Evolutionary conservation across 2,329 filamentous ascomycete genomes (phyloP), one percentile per base, ranked within the genome.

Genomic region (Juglanconis oblonga): DNA sequence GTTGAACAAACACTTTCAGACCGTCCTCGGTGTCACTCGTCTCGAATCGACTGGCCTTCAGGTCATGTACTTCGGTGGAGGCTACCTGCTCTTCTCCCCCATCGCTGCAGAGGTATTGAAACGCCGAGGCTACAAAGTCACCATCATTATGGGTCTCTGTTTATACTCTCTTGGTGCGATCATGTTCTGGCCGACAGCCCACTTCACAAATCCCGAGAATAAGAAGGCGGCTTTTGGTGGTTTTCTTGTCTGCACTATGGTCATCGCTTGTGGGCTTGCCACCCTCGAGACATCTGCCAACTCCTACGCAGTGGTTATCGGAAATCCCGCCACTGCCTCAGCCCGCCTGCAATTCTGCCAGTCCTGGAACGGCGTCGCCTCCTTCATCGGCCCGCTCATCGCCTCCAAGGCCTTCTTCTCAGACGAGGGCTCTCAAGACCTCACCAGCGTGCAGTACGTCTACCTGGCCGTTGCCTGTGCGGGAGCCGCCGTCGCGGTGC

Each of bases 1-100:
- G 44, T 45, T 45, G 44, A 81, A 81, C 72, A 75, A 76, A 62
- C 78, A 81, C 67, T 81, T 82, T 66, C 78, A 81, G 65, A 71
- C 68, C 42, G 72, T 74, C n/a, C 44, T 45, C n/a, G 44, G 44
- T 17, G 44, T 45, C 44, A 45, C 44, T 45, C 44, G 44, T 9
- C 44, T 45, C 17, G 44, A 45, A 29, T 45, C 44, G 14, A 45
- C 44, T 7, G 44, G 44, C 1, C 44, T 45, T 17, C 44, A 45
- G 14, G 44, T 45, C 14, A 45, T 45, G 44, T 45, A 45, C 44
- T 45, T 45, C 17, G 44, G 44, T 17, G 44, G 44, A 29, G 44
- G 44, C 17, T 45, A 45, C 44, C 17, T 45, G 44, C 14, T 45
- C 5, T 45, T 45, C 44, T 45, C 44, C 4, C 44, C 44, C 13